Percentiles rank a stretch among this genome's conserved stretches.
Conservation (phyloP, 2,329 filamentous ascomycete species). For the Xylaria sp. region DNA sequence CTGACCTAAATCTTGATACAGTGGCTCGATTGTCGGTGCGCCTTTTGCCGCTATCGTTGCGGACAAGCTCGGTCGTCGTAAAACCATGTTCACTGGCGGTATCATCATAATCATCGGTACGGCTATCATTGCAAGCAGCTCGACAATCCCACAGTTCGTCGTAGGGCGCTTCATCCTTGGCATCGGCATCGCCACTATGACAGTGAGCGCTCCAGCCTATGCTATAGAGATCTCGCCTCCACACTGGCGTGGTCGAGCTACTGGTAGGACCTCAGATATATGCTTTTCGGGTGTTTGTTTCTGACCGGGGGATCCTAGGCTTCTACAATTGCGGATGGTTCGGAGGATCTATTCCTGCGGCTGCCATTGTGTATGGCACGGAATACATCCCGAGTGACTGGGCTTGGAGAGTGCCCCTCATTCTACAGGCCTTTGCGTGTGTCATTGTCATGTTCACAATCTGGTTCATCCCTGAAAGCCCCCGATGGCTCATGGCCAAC, state of each 20-base stretch:
- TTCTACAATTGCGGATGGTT: slow-evolving; percentile 67
- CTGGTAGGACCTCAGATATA: slow-evolving; percentile 46
- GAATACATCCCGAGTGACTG: slow-evolving; percentile 58
- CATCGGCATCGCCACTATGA: slow-evolving; percentile 60
- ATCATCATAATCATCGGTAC: slow-evolving; percentile 58
- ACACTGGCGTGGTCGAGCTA: slow-evolving; percentile 62
- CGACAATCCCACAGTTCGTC: slow-evolving; percentile 54
- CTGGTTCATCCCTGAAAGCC: slow-evolving; percentile 56
- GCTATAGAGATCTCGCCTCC: slow-evolving; percentile 60
- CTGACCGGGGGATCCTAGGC: slow-evolving; percentile 41
- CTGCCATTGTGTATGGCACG: slow-evolving; percentile 60
- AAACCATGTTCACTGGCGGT: slow-evolving; percentile 59
- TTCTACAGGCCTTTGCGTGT: slow-evolving; percentile 60
- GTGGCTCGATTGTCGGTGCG: slow-evolving; percentile 56
- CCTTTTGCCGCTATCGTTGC: slow-evolving; percentile 58
- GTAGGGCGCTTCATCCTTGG: slow-evolving; percentile 61
- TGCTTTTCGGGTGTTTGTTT: background rate
- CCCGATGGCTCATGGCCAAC: slow-evolving; percentile 57
- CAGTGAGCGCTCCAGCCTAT: slow-evolving; percentile 61
- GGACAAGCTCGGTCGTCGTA: slow-evolving; percentile 57
- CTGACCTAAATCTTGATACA: slow-evolving; percentile 40
- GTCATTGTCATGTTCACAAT: slow-evolving; percentile 53
- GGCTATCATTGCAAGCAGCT: slow-evolving; percentile 55
- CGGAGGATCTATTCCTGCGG: slow-evolving; percentile 62
- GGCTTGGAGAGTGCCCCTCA: slow-evolving; percentile 62